phyloP scores from a whole-genome alignment of 2,329 filamentous ascomycete species.

The Monilinia aucupariae region DNA sequence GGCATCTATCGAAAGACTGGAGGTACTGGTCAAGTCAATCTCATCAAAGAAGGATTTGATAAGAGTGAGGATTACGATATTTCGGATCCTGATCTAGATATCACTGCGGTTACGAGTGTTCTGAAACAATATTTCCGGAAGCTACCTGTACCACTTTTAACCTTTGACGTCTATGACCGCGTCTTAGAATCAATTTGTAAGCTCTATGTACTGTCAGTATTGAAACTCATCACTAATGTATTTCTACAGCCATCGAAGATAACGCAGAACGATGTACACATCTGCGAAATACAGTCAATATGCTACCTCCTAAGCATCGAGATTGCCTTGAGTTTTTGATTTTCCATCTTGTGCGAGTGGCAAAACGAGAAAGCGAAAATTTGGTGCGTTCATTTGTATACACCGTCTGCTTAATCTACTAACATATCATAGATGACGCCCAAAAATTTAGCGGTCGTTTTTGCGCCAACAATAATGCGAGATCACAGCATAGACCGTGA shows the following conservation, averaged over 20 bases:
- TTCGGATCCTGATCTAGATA: constrained; percentile 87
- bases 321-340: constrained; percentile 91
- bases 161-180: constrained; percentile 85
- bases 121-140: constrained; percentile 98
- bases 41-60: constrained; percentile 88
- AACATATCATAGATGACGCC: constrained; percentile 70
- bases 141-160: constrained; percentile 81
- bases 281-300: constrained; percentile 67
- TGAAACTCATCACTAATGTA: constrained; percentile 27
- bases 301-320: constrained; percentile 75
- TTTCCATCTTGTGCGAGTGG: constrained; percentile 85
- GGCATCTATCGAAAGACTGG: constrained; percentile 98
- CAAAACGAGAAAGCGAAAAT: constrained; percentile 76
- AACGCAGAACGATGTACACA: constrained; percentile 63
- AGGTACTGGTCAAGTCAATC: constrained; percentile 83
- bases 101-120: constrained; percentile 91
- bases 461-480: constrained; percentile 95
- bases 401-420: constrained; percentile 20
- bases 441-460: constrained; percentile 92
- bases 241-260: constrained; percentile 55
- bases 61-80: constrained; percentile 82
- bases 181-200: constrained; percentile 75
- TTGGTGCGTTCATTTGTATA: constrained; percentile 52
- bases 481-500: constrained; percentile 85
- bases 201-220: constrained; percentile 32